Conservation (phyloP, 208 protist species). For the Trypanosoma scelopori region DNA sequence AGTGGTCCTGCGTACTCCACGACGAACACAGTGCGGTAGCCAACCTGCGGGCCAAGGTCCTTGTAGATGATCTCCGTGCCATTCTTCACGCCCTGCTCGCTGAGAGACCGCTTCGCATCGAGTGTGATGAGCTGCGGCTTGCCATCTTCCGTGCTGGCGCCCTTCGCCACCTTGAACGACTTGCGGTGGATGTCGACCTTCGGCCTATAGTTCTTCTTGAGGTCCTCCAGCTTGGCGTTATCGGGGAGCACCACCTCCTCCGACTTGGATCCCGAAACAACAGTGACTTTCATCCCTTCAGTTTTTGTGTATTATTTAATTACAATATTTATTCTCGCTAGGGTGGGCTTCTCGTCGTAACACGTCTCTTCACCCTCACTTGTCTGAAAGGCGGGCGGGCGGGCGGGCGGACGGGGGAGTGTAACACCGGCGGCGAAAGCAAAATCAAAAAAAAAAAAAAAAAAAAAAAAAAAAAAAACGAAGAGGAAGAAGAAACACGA, state of each 20-base stretch:
- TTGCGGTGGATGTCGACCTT: constrained; percentile 63
- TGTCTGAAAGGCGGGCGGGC: too few species aligned
- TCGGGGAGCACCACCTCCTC: constrained; percentile 58
- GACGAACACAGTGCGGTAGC: constrained; percentile 93
- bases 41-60: constrained; percentile 93
- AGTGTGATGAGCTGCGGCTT: constrained; percentile 58
- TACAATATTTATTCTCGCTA: too few species aligned
- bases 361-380: too few species aligned
- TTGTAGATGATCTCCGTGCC: constrained; percentile 79
- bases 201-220: constrained; percentile 68
- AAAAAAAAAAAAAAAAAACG: too few species aligned
- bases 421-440: too few species aligned
- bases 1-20: constrained; percentile 94
- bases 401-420: too few species aligned
- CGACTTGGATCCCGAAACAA: constrained; percentile 47
- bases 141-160: constrained; percentile 30
- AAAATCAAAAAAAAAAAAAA: too few species aligned
- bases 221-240: constrained; percentile 64
- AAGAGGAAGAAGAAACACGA: too few species aligned
- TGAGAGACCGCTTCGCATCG: constrained; percentile 39
- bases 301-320: neutral
- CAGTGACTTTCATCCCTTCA: constrained; percentile 67
- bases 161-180: constrained; percentile 61
- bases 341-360: too few species aligned
- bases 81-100: constrained; percentile 64